phyloP scores from a whole-genome alignment of 2,329 filamentous ascomycete genomes.

The Pestalotiopsis sp. region DNA sequence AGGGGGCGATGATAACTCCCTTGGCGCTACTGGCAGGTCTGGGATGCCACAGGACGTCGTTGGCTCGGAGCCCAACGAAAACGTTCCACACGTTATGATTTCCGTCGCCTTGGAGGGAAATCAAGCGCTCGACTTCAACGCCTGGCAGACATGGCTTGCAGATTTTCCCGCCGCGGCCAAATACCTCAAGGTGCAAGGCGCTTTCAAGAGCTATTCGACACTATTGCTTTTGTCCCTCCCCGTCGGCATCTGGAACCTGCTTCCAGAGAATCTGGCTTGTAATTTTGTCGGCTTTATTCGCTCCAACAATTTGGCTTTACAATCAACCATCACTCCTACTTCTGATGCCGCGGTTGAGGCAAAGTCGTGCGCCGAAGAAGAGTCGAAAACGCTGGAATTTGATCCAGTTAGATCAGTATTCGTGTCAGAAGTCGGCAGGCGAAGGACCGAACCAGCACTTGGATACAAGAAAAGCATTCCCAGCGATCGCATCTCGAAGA shows the following conservation, averaged over 20 bases:
- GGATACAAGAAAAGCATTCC: slow-evolving; percentile 20
- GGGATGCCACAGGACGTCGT: slow-evolving; percentile 28
- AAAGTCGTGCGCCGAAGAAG: slow-evolving; percentile 20
- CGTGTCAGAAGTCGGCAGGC: not conserved
- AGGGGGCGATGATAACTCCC: slow-evolving; percentile 19
- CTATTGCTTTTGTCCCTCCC: slow-evolving; percentile 60
- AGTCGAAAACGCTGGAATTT: not conserved
- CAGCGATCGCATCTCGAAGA: slow-evolving; percentile 36
- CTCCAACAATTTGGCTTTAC: slow-evolving; percentile 54
- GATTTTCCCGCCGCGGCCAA: slow-evolving; percentile 60
- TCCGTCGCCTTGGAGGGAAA: slow-evolving; percentile 61
- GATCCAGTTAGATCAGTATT: not conserved
- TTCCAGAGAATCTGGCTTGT: slow-evolving; percentile 59
- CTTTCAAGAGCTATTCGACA: slow-evolving; percentile 64
- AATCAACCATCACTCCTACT: slow-evolving; percentile 20
- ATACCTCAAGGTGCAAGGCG: slow-evolving; percentile 62
- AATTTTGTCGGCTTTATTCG: slow-evolving; percentile 62
- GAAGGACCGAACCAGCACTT: slow-evolving; percentile 18
- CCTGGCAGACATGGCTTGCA: slow-evolving; percentile 60
- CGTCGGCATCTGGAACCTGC: slow-evolving; percentile 61
- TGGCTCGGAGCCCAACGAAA: slow-evolving; percentile 51
- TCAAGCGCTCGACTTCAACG: slow-evolving; percentile 57
- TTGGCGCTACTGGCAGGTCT: slow-evolving; percentile 29
- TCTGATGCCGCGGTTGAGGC: slow-evolving; percentile 15
- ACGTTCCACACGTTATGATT: slow-evolving; percentile 63